phyloP scores from a whole-genome alignment of 441 rosid genomes.

The Brassica balearica region DNA sequence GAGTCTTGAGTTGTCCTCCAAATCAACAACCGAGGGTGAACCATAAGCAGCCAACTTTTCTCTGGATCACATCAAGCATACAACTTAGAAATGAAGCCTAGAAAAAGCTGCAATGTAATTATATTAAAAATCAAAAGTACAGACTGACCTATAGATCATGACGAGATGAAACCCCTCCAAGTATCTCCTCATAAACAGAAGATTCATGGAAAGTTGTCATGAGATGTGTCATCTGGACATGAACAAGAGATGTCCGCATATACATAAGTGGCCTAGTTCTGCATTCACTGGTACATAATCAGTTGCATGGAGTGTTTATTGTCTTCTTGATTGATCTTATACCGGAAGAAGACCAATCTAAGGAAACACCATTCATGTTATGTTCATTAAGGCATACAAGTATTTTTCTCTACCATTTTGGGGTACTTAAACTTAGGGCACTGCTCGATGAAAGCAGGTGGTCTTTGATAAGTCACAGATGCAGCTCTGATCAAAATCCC shows the following conservation, averaged over 20 bases:
- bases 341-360: constrained; percentile 25
- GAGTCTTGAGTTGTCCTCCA: constrained; percentile 5
- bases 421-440: constrained; percentile 76
- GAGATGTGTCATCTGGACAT: constrained; percentile 30
- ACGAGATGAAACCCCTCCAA: constrained; percentile 17
- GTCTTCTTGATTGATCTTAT: neutral
- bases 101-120: neutral
- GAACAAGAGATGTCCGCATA: constrained; percentile 23
- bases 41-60: constrained; percentile 25
- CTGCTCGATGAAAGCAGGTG: constrained; percentile 73
- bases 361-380: constrained; percentile 26
- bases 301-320: constrained; percentile 27
- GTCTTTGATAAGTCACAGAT: constrained; percentile 71
- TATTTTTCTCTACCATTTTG: constrained; percentile 47
- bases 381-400: constrained; percentile 48
- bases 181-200: constrained; percentile 25
- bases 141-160: constrained; percentile 35
- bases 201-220: constrained; percentile 23
- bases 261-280: constrained; percentile 33
- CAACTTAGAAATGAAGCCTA: constrained; percentile 21
- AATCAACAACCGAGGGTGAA: constrained; percentile 18
- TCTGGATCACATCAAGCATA: constrained; percentile 29
- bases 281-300: constrained; percentile 37
- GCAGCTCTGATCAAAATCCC: constrained; percentile 90
- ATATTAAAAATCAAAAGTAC: constrained; percentile 12